A percentile compares a stretch with the other conserved stretches of the same genome.
Conservation (phyloP, 2,329 filamentous ascomycete species). For the Cytospora chrysosperma region DNA sequence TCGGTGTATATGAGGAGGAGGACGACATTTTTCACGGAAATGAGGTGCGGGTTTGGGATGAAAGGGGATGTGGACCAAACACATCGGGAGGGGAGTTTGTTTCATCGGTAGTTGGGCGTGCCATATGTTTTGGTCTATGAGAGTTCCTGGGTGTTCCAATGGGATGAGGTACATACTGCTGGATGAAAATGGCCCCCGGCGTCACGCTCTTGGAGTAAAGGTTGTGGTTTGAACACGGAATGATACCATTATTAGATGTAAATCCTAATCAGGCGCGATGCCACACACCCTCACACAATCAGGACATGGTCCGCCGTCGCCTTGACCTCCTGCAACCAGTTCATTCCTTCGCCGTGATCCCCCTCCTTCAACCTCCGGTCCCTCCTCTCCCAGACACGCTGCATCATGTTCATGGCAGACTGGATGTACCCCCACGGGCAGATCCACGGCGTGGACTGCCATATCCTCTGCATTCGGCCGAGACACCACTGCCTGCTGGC, state of each 20-base stretch:
- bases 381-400: constrained; percentile 41
- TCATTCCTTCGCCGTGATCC: constrained; percentile 24
- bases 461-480: constrained; percentile 37
- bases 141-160: neutral
- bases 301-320: neutral
- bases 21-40: constrained; percentile 7
- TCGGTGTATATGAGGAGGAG: constrained; percentile 9
- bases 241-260: constrained; percentile 17
- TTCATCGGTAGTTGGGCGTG: constrained; percentile 9
- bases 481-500: constrained; percentile 48
- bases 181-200: no score
- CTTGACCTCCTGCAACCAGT: constrained; percentile 53
- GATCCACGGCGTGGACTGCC: constrained; percentile 38
- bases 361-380: constrained; percentile 30
- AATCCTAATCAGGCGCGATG: neutral
- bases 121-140: neutral
- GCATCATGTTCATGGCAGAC: constrained; percentile 46
- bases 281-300: neutral
- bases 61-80: constrained; percentile 28
- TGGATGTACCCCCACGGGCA: constrained; percentile 51
- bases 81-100: constrained; percentile 17
- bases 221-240: neutral
- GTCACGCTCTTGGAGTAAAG: neutral
- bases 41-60: constrained; percentile 31
- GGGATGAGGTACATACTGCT: neutral